Base-by-base conservation (phyloP, 208 protist genomes). In the Wallacemonas sp. region DNA sequence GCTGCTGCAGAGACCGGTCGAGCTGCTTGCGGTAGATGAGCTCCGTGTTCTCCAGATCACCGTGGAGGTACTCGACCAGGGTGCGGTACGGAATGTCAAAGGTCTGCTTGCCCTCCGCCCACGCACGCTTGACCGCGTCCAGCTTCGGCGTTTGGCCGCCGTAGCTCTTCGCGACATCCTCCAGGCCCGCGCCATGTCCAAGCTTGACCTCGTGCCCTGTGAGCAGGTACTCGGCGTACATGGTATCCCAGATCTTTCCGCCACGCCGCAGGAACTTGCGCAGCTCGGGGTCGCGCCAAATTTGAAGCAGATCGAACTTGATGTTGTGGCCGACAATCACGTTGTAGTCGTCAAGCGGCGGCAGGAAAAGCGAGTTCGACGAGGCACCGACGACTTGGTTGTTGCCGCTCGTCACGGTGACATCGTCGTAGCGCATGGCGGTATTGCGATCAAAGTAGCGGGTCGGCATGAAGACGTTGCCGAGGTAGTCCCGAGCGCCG, bases 311-410 rank as follows among this genome's bases (percentile, higher is more conserved):
- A 50, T 97, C 93, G 64, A 97, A 97, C 74, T 97, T 97, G 70
- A 97, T 82, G 78, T 97, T 97, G 76, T 97, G 93, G 22, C 93
- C 93, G 11, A 97, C 93, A 42, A 97, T 77, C 12, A 97, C 89
- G 49, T 93, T 87, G 75, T 97, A 97, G 39, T 92, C 82, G 76
- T 94, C 85, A 22, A 97, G 81, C 10, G 86, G 86, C 12, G 92
- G 92, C 32, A 97, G 74, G 67, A 94, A 94, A 33, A 97, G 75
- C 10, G 91, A 96, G 55, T 84, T 62, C 61, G 78, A 77, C 28
- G 86, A 92, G n/a, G 86, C 89, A 57, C 79, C 72, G 65, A 92
- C 84, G 32, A 96, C 91, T 4, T 93, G 67, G 31, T 88, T 61
- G 57, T 76, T 87, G 8, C 67, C 67, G 32, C 73, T 79, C 20